Percentiles rank a stretch among this genome's conserved stretches.
phyloP scores from a whole-genome alignment of 768 basidiomycete genomes.

The Paxillus ammoniavirescens region DNA sequence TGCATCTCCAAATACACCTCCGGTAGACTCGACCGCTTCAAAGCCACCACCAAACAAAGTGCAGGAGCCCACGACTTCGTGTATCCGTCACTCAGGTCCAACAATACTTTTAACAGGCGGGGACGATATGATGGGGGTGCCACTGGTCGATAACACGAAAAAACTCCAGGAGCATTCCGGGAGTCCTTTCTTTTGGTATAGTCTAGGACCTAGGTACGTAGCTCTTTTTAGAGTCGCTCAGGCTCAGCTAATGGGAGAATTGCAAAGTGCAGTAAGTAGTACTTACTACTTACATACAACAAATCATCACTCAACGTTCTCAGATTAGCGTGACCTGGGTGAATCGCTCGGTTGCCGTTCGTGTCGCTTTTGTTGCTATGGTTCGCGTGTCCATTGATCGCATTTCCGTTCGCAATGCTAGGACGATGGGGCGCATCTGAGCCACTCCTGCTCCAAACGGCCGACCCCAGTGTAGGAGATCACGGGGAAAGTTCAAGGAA shows the following conservation, averaged over 20 bases:
- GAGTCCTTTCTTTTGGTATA: too few relatives aligned
- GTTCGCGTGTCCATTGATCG: constrained; percentile 16
- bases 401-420: background rate
- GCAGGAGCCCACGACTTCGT: constrained; percentile 91
- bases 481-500: constrained; percentile 10
- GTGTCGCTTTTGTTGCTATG: constrained; percentile 6
- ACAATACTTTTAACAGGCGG: constrained; percentile 68
- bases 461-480: constrained; percentile 16
- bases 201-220: too few relatives aligned
- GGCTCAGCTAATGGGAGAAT: too few relatives aligned
- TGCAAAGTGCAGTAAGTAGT: too few relatives aligned
- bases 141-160: too few relatives aligned
- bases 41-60: constrained; percentile 83
- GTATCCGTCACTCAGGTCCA: constrained; percentile 89
- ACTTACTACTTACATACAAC: too few relatives aligned
- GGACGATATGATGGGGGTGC: constrained; percentile 38
- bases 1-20: constrained; percentile 94
- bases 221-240: too few relatives aligned
- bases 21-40: constrained; percentile 63
- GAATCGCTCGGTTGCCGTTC: constrained; percentile 2
- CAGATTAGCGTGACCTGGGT: background rate
- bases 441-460: constrained; percentile 13
- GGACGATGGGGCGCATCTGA: constrained; percentile 16
- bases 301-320: too few relatives aligned
- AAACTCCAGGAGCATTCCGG: too few relatives aligned